These are phyloP conservation scores for Cydonia oblonga DNA, from an alignment of 331 rosid species.

Conservation along the genomic window DNA sequence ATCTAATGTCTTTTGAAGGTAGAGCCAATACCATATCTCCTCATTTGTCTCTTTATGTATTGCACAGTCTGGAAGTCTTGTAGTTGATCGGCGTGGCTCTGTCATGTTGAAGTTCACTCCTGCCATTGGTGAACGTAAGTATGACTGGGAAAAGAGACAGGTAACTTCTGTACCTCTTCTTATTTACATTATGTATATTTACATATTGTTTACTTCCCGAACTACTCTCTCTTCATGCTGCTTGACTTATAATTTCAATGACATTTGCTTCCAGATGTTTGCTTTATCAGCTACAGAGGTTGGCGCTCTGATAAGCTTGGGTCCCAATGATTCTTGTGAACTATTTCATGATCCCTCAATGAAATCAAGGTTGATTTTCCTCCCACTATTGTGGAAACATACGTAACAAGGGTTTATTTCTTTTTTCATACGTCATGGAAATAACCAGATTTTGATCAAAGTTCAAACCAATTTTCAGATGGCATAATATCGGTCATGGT, in stretches of 20 bases:
- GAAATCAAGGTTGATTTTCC: slow-evolving; percentile 59
- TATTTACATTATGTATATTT: slow-evolving; percentile 2
- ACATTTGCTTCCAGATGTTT: slow-evolving; percentile 38
- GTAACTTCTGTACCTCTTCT: slow-evolving; percentile 9
- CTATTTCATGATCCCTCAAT: slow-evolving; percentile 89
- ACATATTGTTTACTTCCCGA: slow-evolving; percentile 1
- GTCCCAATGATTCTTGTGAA: slow-evolving; percentile 75
- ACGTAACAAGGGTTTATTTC: neutral
- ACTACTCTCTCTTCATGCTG: neutral
- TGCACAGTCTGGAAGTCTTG: slow-evolving; percentile 17
- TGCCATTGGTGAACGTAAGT: slow-evolving; percentile 68
- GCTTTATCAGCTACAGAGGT: slow-evolving; percentile 76
- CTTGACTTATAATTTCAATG: slow-evolving; percentile 5
- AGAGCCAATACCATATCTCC: neutral
- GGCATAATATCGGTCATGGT: neutral
- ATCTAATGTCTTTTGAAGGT: neutral
- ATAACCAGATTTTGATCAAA: slow-evolving; percentile 1
- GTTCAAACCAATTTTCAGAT: slow-evolving; percentile 5
- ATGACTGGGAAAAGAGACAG: slow-evolving; percentile 63
- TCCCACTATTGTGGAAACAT: neutral
- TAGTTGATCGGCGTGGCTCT: slow-evolving; percentile 11
- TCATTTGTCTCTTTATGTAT: neutral
- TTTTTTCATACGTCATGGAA: neutral
- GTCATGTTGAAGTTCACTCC: slow-evolving; percentile 32
- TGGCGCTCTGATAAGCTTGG: slow-evolving; percentile 79